Evolutionary conservation across 164 flowering plant species (phyloP), one percentile per base, ranked within the genome.

Genomic region (Chloranthus sessilifolius): DNA sequence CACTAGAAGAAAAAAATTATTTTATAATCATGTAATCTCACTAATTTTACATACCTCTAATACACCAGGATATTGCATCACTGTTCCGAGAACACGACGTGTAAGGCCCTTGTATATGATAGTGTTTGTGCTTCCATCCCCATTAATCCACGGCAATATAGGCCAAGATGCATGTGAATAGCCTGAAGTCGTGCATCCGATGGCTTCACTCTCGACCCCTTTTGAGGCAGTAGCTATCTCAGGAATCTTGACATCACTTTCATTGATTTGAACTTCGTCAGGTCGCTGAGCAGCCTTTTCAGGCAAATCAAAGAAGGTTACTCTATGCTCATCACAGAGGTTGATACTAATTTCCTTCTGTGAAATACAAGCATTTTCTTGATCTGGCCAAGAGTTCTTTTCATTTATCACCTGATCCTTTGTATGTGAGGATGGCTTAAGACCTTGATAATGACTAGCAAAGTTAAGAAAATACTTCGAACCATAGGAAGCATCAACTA

Each of bases 1-100:
- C n/a, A n/a, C n/a, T n/a, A n/a, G n/a, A n/a, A n/a, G n/a, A n/a
- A n/a, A n/a, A n/a, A n/a, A n/a, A n/a, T n/a, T n/a, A n/a, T n/a
- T n/a, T n/a, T n/a, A n/a, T n/a, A n/a, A n/a, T n/a, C 14, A 23
- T 23, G 11, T 17, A 16, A 43, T 38, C 27, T 45, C n/a, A n/a
- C n/a, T n/a, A n/a, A n/a, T n/a, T n/a, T n/a, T n/a, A n/a, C 15
- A 27, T 81, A 91, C 98, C 99, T 88, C 95, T 45, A 76, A 61
- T 47, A 94, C 84, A 39, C 97, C 99, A 33, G 99, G 97, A 61
- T 81, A 81, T 76, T 81, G 96, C 95, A 87, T 79, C 60, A 94
- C 88, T 34, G 58, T 70, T 51, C 95, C 99, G 65, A 88, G 73
- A 48, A 86, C 60, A 52, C 88, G 85, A 25, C 95, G 88, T 49